Conservation (phyloP, 1,284 basidiomycete genomes). For the Cystobasidium sp. region DNA sequence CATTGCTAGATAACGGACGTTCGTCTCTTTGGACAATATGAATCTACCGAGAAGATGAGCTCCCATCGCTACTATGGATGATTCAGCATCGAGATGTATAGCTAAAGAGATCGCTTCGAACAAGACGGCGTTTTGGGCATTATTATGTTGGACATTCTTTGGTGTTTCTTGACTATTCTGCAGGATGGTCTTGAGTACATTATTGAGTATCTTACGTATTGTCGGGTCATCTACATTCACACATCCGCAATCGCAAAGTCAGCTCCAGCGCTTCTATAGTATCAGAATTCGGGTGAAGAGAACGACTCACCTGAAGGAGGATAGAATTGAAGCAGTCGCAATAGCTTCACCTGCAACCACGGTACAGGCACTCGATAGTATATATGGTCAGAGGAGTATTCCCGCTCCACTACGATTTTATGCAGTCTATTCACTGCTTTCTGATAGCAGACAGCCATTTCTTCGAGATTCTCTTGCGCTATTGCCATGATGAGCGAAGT, state of each 20-base stretch:
- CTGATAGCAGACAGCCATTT: slow-evolving; percentile 87
- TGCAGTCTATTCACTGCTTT: slow-evolving; percentile 89
- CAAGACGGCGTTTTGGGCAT: slow-evolving; percentile 95
- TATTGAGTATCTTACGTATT: slow-evolving; percentile 74
- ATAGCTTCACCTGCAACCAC: slow-evolving; percentile 95
- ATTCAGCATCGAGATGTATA: slow-evolving; percentile 93
- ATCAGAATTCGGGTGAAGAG: slow-evolving; percentile 61
- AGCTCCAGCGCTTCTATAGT: neutral
- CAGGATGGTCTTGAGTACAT: slow-evolving; percentile 87
- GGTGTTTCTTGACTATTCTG: slow-evolving; percentile 91
- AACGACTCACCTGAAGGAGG: slow-evolving; percentile 66
- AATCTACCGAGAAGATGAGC: slow-evolving; percentile 90
- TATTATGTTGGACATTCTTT: slow-evolving; percentile 96
- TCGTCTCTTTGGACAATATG: slow-evolving; percentile 97
- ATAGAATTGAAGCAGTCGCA: slow-evolving; percentile 93
- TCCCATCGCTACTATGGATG: slow-evolving; percentile 85
- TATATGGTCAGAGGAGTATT: slow-evolving; percentile 84
- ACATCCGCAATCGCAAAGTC: too few species aligned
- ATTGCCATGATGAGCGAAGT: slow-evolving; percentile 92
- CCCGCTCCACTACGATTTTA: slow-evolving; percentile 86
- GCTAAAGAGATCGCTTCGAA: slow-evolving; percentile 98
- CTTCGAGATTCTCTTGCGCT: slow-evolving; percentile 89
- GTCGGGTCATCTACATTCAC: slow-evolving; percentile 74
- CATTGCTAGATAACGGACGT: slow-evolving; percentile 94
- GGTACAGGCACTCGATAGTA: slow-evolving; percentile 98